Evolutionary conservation across 345 rosid species (phyloP), one percentile per base, ranked within the genome.

Genomic region (Brassica juncea): DNA sequence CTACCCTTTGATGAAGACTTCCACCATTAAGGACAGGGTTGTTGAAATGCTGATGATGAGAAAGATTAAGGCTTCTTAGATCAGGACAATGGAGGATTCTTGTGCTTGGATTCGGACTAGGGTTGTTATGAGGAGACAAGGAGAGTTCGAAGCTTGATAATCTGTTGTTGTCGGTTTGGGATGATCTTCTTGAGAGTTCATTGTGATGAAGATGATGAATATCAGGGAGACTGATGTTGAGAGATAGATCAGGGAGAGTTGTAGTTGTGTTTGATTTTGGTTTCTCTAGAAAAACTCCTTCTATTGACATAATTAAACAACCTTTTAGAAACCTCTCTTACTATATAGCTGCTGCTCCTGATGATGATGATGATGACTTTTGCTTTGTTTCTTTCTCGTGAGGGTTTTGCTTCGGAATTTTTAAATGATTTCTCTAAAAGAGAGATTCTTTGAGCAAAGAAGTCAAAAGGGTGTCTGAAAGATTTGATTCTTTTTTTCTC

Each of bases 161-260:
- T 74, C 83, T 58, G 42, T 57, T 78, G 73, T 37, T 49, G 52
- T 81, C 73, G 2, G 35, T 54, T 42, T 64, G 73, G 42, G 73
- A 80, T 25, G 80, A 66, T 81, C 77, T 76, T 71, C 35, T 52
- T 30, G 25, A 59, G 19, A 59, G 61, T 1, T 75, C 80, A 66
- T 70, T 70, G 49, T 63, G 76, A 21, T 54, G 74, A 78, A 37
- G 78, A 66, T 84, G 76, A 21, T 54, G 74, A 78, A 37, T 82
- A 66, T 84, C 82, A 0, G 95, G 95, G 61, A 86, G 92, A 78
- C 93, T 86, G 54, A 90, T 90, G 76, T 90, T 87, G 55, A 90
- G 83, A 68, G 95, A 90, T 16, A 90, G 92, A 87, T 90, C 93
- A 78, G 95, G 95, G 71, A 71, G 70, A 76, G 63, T 64, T 30